Conservation (phyloP, 2,329 filamentous ascomycete species). For the Claviceps digitariae region DNA sequence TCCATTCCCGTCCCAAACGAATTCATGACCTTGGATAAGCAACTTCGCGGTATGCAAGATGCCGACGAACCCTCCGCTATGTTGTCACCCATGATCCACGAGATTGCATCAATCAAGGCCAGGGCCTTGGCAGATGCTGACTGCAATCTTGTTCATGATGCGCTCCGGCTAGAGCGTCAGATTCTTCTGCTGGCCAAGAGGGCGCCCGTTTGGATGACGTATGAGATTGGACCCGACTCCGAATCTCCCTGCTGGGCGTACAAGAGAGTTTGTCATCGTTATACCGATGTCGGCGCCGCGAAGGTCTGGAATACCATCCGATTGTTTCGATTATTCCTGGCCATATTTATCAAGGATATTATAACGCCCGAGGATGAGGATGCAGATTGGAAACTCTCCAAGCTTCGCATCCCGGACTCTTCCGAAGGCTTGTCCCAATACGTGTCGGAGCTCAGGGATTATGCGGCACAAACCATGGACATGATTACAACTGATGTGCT, state of each 20-base stretch:
- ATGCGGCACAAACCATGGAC: conserved; percentile 7
- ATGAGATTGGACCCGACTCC: conserved; percentile 1
- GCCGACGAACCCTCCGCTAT: neutral
- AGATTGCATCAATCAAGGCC: conserved; percentile 7
- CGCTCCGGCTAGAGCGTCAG: conserved; percentile 9
- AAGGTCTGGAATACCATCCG: neutral
- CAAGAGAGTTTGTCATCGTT: conserved; percentile 7
- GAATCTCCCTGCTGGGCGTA: conserved; percentile 8
- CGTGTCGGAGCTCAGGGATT: conserved; percentile 3
- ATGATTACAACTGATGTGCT: conserved; percentile 10
- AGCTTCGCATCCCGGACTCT: neutral
- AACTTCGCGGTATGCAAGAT: conserved; percentile 6
- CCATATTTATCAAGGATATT: neutral
- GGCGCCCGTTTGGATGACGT: neutral
- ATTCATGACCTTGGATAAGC: conserved; percentile 9
- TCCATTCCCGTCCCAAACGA: conserved; percentile 9
- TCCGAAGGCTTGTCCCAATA: neutral
- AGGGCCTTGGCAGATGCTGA: neutral
- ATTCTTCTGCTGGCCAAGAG: conserved; percentile 3
- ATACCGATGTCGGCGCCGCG: conserved; percentile 9
- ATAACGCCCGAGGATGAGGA: neutral
- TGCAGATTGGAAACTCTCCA: neutral
- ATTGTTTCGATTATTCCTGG: neutral
- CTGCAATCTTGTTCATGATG: conserved; percentile 8
- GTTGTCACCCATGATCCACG: neutral